Base-by-base conservation (phyloP, 306 rosid genomes). In the Quercus cerris region DNA sequence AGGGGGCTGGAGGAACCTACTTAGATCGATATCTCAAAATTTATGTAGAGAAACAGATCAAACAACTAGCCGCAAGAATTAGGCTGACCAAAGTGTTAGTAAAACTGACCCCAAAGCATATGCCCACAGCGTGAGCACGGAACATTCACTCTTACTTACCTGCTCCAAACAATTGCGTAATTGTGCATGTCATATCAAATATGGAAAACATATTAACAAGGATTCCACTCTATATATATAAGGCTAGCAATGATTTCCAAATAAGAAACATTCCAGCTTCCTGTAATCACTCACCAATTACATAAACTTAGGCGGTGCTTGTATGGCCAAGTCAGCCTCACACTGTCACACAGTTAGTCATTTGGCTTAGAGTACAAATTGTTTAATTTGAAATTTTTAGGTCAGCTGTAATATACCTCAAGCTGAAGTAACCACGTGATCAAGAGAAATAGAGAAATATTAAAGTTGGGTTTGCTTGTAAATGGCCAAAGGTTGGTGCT, bases 1-100 rank as follows among this genome's bases (percentile, higher is more conserved):
- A 25, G 15, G 54, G 54, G 54, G 54, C 54, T 49, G 54, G 54
- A 3, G 54, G 54, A 49, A 49, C 15, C 17, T 49, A 49, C 54
- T 49, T 18, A 25, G 12, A 22, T n/a, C 8, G 30, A 58, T 6
- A 19, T 58, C 66, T 19, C 22, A 7, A 58, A 58, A 7, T 58
- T 19, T 58, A 33, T 11, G 28, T 3, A 59, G 31, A 59, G 13
- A 28, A 2, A 18, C 12, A 23, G 44, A 30, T 64, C 70, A 64
- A 64, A n/a, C 44, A 64, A 78, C 81, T 17, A 78, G 70, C 81
- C 76, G 25, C 81, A 78, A 23, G 81, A 57, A 78, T 23, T 56
- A 56, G 28, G 81, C 73, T 0, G 81, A 78, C 81, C 76, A 70
- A 70, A 70, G 76, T 17, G 81, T 78, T 18, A 78, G 22, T 35